Base-by-base conservation (phyloP, 2,329 filamentous ascomycete species). In the Cadophora sp. region DNA sequence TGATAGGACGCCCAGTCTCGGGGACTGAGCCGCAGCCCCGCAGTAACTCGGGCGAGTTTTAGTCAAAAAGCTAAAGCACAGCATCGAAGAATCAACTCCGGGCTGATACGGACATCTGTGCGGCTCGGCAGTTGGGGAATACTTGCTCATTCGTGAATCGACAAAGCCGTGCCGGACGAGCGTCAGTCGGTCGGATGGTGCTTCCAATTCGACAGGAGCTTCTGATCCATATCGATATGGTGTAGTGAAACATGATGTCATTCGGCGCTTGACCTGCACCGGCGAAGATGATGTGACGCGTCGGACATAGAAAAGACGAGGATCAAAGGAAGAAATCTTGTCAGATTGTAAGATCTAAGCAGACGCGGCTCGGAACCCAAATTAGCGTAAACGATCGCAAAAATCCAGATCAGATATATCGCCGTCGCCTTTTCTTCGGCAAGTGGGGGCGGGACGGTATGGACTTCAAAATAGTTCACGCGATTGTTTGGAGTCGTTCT, bases 341-440 rank as follows among this genome's bases (percentile, higher is more conserved):
- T 48, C 19, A 9, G n/a, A 22, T 22, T 48, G n/a, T 9, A 48
- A 22, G 43, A 19, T 48, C 43, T 22, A 22, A 48, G 22, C 19
- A 9, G 43, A n/a, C 43, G 22, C 43, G 43, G 12, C 29, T 58
- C 53, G 31, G 53, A 37, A 7, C 27, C 34, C 43, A 59, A 7
- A 19, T 37, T 37, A 3, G n/a, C 2, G 9, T 24, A 26, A 43
- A 11, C 19, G 12, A 22, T 24, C 37, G 12, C 22, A 1, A 19
- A 59, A 8, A 26, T 43, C 22, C 9, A 16, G 22, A 26, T 26
- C 14, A 34, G 31, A 22, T 3, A 40, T 9, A 59, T 59, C 31
- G n/a, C 56, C 56, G 56, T 40, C 56, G 56, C 56, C 22, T n/a
- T 40, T 34, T 26, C 11, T 43, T 27, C 34, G 56, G 34, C 22